A percentile compares a stretch with the other conserved stretches of the same genome.
These are phyloP conservation scores for Saccharum spontaneum DNA, from an alignment of 176 grass and related monocot genomes.

Conservation along the genomic window DNA sequence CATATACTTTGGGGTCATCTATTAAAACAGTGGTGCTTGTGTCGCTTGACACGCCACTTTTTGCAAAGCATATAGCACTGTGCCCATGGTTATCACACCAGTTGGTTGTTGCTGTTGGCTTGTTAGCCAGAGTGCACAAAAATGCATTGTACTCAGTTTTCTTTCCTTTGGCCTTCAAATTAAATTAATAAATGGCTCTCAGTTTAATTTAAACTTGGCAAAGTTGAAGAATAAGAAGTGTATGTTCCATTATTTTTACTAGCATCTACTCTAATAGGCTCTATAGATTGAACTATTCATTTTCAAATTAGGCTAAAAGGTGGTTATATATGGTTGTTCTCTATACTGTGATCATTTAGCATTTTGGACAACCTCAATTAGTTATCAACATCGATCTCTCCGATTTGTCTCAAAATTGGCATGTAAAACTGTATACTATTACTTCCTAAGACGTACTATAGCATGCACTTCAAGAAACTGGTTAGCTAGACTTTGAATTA, in stretches of 20 bases:
- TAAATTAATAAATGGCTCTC: neutral
- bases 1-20: neutral
- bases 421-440: too few relatives aligned
- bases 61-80: neutral
- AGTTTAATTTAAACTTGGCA: neutral
- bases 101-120: neutral
- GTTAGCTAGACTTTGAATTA: too few relatives aligned
- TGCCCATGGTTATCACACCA: neutral
- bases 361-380: neutral
- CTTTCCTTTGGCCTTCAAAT: neutral
- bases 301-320: neutral
- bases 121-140: neutral
- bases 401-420: too few relatives aligned
- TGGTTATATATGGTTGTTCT: too few relatives aligned
- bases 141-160: neutral
- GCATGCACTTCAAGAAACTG: too few relatives aligned
- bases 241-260: neutral
- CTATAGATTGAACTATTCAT: neutral
- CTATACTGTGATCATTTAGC: neutral
- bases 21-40: neutral
- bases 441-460: too few relatives aligned
- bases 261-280: neutral
- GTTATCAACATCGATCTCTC: too few relatives aligned
- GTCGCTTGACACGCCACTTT: neutral
- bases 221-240: neutral